Base-by-base conservation (phyloP, 768 basidiomycete species). In the Lactifluus rugatus region DNA sequence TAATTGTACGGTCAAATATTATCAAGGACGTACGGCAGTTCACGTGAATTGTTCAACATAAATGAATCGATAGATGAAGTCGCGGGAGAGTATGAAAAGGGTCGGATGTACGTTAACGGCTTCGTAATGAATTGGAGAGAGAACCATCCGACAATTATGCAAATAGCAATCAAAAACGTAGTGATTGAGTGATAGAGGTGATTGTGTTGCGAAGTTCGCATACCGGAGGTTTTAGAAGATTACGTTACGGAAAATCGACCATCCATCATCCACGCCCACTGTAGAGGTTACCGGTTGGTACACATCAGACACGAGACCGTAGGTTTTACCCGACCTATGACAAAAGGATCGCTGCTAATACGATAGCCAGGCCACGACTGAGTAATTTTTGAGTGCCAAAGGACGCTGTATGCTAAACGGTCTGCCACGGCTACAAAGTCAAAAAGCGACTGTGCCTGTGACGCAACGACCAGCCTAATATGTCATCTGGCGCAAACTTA, bases 381-480 rank as follows among this genome's bases (percentile, higher is more conserved):
- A 31, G 28, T 31, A 37, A 21, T 41, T 7, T 9, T 45, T 45
- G 42, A 51, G 26, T 28, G 17, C 17, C 19, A 8, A 14, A 14
- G 14, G 19, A 21, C 17, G 34, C 34, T 42, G 14, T 49, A 49
- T 47, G 42, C 49, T 41, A 49, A 39, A 47, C n/a, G 32, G 32
- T 21, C 23, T 7, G n/a, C 32, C 6, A 26, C 26, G 44, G 28
- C 14, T n/a, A 21, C 28, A 41, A 34, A 41, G 44, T 11, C 44
- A 46, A 51, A 46, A 39, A 39, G n/a, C 44, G 13, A 34, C 19
- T 42, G 59, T 60, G 37, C 59, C 59, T 60, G 59, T 60, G 59
- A 60, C 59, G 59, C 36, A 14, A 32, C 28, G 28, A n/a, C n/a
- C 36, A 34, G 34, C 36, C 44, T 9, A 39, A 16, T 19, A 39